These are phyloP conservation scores for Amanita thiersii DNA, from an alignment of 768 basidiomycete species.

Conservation along the genomic window DNA sequence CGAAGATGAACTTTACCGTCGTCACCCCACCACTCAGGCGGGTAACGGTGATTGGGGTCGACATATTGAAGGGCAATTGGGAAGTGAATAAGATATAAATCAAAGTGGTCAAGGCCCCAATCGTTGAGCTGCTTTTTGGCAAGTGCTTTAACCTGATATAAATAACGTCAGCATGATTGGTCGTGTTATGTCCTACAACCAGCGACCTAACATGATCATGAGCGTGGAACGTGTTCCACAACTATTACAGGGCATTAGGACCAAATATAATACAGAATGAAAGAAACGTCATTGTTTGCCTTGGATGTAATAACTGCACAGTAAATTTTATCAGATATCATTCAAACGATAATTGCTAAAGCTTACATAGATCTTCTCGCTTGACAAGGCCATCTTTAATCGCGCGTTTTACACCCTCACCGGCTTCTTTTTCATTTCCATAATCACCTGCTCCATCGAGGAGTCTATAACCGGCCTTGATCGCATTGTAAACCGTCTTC, in stretches of 20 bases:
- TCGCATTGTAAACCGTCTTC: conserved; percentile 79
- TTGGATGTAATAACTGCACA: conserved; percentile 75
- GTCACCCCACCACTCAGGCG: conserved; percentile 76
- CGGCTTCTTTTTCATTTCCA: conserved; percentile 85
- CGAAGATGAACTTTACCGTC: conserved; percentile 62
- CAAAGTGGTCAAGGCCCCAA: conserved; percentile 85
- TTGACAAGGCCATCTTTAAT: conserved; percentile 77
- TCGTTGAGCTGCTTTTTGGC: conserved; percentile 59
- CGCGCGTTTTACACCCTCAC: conserved; percentile 71
- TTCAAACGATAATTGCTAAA: not conserved
- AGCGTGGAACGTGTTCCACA: conserved; percentile 89
- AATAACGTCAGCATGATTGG: not conserved
- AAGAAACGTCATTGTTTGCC: conserved; percentile 22
- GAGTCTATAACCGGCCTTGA: conserved; percentile 82
- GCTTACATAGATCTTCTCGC: conserved; percentile 80
- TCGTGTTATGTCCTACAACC: no score
- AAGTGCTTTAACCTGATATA: conserved; percentile 39
- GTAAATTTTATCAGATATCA: conserved; percentile 1
- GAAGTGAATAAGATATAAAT: conserved; percentile 80
- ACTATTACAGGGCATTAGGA: conserved; percentile 23
- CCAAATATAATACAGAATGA: not conserved
- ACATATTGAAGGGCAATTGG: conserved; percentile 78
- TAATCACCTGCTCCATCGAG: conserved; percentile 84
- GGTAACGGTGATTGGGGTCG: conserved; percentile 67
- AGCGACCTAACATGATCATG: conserved; percentile 54